phyloP scores from a whole-genome alignment of 495 filamentous ascomycete genomes.

The Lasiosphaeris hirsuta region DNA sequence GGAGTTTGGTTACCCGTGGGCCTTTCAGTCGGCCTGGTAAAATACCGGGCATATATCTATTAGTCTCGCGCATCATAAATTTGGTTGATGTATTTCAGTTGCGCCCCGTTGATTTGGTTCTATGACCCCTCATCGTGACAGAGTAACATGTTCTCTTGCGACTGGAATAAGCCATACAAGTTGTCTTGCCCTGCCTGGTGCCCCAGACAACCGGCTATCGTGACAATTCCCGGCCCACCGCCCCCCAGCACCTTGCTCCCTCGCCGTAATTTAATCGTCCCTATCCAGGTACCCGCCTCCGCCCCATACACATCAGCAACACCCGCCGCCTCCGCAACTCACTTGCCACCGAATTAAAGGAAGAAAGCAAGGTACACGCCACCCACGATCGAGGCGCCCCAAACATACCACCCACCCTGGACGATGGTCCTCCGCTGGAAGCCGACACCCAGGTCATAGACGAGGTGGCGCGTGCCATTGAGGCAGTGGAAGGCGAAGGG shows the following conservation, averaged over 20 bases:
- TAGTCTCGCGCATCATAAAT: neutral
- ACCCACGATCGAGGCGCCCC: conserved; percentile 62
- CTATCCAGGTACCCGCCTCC: neutral
- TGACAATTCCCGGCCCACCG: conserved; percentile 6
- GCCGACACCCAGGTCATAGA: conserved; percentile 72
- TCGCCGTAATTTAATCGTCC: neutral
- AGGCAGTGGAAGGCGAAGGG: conserved; percentile 85
- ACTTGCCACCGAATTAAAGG: conserved; percentile 21
- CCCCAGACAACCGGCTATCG: conserved; percentile 9
- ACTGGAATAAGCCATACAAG: conserved; percentile 18
- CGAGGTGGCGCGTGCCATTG: conserved; percentile 87
- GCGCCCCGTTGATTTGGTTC: neutral
- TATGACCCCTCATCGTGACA: conserved; percentile 5
- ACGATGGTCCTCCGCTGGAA: conserved; percentile 70
- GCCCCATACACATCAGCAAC: neutral
- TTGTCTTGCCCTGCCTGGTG: conserved; percentile 11
- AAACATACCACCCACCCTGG: conserved; percentile 68
- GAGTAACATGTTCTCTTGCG: conserved; percentile 18
- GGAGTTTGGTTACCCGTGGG: no score
- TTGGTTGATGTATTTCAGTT: neutral
- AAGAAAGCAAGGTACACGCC: conserved; percentile 57
- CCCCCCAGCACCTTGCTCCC: neutral
- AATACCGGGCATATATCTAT: no score
- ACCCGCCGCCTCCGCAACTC: neutral
- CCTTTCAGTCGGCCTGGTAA: no score